Percentiles rank a stretch among this genome's conserved stretches.
Evolutionary conservation across 495 filamentous ascomycete genomes (phyloP).

Genomic region (Aspergillus incahuasiensis): DNA sequence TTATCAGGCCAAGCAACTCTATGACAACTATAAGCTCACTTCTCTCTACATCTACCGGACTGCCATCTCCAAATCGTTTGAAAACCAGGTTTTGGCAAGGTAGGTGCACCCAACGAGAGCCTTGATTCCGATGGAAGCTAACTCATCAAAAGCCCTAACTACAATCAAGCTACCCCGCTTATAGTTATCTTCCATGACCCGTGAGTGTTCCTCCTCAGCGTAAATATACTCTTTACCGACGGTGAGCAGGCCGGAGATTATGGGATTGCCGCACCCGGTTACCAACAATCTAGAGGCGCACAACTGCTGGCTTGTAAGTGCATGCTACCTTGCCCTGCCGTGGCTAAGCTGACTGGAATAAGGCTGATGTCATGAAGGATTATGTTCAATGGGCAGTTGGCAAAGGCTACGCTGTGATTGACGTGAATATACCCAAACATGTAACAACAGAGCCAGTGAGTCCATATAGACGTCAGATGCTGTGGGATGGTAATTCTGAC

Average conservation of each 20-base stretch:
- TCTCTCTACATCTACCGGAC: slow-evolving; percentile 69
- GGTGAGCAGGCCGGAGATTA: slow-evolving; percentile 60
- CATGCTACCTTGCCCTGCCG: slow-evolving; percentile 6
- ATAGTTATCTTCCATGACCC: slow-evolving; percentile 79
- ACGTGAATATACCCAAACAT: slow-evolving; percentile 81
- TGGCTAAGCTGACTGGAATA: slow-evolving; percentile 37
- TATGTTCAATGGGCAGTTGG: slow-evolving; percentile 79
- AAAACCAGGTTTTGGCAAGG: slow-evolving; percentile 87
- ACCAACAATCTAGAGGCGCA: slow-evolving; percentile 72
- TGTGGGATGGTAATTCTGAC: slow-evolving; percentile 22
- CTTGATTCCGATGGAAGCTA: neutral
- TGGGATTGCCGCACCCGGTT: slow-evolving; percentile 60
- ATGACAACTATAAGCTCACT: slow-evolving; percentile 67
- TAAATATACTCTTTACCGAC: slow-evolving; percentile 10
- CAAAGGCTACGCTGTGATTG: slow-evolving; percentile 74
- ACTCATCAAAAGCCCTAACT: slow-evolving; percentile 44
- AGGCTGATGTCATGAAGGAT: slow-evolving; percentile 72
- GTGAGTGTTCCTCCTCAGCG: slow-evolving; percentile 43
- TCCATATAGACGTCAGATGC: neutral
- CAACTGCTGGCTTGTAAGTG: slow-evolving; percentile 78
- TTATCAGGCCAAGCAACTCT: slow-evolving; percentile 65
- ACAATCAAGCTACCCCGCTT: slow-evolving; percentile 49
- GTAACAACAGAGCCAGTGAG: slow-evolving; percentile 43
- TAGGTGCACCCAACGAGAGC: slow-evolving; percentile 26
- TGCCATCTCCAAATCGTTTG: slow-evolving; percentile 68